Base-by-base conservation (phyloP, 257 asterid genomes). In the Jacaranda mimosifolia region DNA sequence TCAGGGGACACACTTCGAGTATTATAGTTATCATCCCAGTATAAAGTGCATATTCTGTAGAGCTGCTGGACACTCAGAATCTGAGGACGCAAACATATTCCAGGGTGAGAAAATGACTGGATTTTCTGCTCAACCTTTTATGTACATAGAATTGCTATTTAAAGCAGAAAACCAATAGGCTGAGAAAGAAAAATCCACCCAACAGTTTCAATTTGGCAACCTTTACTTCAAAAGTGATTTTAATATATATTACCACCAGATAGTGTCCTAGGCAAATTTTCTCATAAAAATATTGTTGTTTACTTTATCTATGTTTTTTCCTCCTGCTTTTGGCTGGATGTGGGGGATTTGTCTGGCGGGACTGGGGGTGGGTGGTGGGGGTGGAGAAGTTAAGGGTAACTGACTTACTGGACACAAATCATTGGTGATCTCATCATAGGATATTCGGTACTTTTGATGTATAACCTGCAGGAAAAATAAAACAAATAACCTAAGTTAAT, bases 381-480 rank as follows among this genome's bases (percentile, higher is more conserved):
- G 63, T 49, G 63, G 3, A 7, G n/a, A n/a, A n/a, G n/a, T n/a
- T n/a, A n/a, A n/a, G n/a, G n/a, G n/a, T 74, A 64, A 53, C 8
- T 70, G 77, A 87, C 99, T 93, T 87, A 95, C 99, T 59, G 99
- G 99, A 78, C 99, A 95, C 77, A 95, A 87, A 84, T 95, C 99
- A 77, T 95, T 90, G 70, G 88, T 90, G 81, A 95, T 95, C 85
- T 95, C 98, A 79, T 95, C 99, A 70, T 89, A 95, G 4, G 98
- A 95, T 89, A 95, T 93, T 82, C 98, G 87, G 89, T 89, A 95
- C 84, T 95, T 95, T 86, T 95, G 98, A 87, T 93, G 99, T 68
- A 95, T 95, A 80, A 95, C 98, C 99, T 93, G 91, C 82, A 73
- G 68, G 70, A 68, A 62, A 59, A 67, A 74, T 36, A 39, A 26